phyloP scores from a whole-genome alignment of 352 stramenopile species.

The Blastocystis sp. region DNA sequence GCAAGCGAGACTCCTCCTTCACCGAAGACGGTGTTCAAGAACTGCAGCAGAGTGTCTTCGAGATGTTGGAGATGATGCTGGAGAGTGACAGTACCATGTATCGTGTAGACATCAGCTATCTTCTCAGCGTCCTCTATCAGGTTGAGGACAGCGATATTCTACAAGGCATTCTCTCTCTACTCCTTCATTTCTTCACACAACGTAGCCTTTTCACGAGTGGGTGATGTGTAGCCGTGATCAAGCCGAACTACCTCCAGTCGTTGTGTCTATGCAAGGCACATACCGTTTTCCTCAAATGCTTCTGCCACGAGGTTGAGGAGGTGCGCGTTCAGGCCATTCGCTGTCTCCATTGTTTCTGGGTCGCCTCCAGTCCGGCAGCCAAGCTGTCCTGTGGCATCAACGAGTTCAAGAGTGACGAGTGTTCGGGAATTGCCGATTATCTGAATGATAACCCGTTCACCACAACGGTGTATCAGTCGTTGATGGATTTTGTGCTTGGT shows the following conservation, averaged over 20 bases:
- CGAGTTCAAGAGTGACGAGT: constrained; percentile 31
- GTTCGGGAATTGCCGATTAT: constrained; percentile 4
- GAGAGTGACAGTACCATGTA: constrained; percentile 2
- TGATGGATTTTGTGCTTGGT: constrained; percentile 48
- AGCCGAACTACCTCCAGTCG: constrained; percentile 28
- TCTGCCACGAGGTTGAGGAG: constrained; percentile 38
- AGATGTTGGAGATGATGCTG: constrained; percentile 25
- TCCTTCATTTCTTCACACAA: not conserved
- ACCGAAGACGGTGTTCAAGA: constrained; percentile 33
- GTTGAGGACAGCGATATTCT: constrained; percentile 6
- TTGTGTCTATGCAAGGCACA: constrained; percentile 39
- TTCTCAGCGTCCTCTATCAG: constrained; percentile 40
- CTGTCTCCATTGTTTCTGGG: constrained; percentile 51
- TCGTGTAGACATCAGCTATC: constrained; percentile 41
- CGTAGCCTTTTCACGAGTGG: not conserved
- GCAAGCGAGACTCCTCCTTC: constrained; percentile 30
- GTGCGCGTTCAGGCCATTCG: constrained; percentile 37
- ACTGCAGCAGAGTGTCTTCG: constrained; percentile 19
- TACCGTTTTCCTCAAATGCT: constrained; percentile 48
- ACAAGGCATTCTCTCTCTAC: not conserved
- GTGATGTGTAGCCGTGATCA: not conserved
- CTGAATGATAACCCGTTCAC: constrained; percentile 15
- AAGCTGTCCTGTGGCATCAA: constrained; percentile 20
- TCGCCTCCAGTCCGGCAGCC: not conserved
- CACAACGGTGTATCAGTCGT: not conserved